phyloP scores from a whole-genome alignment of 2,329 filamentous ascomycete species.

The Xylaria sp. region DNA sequence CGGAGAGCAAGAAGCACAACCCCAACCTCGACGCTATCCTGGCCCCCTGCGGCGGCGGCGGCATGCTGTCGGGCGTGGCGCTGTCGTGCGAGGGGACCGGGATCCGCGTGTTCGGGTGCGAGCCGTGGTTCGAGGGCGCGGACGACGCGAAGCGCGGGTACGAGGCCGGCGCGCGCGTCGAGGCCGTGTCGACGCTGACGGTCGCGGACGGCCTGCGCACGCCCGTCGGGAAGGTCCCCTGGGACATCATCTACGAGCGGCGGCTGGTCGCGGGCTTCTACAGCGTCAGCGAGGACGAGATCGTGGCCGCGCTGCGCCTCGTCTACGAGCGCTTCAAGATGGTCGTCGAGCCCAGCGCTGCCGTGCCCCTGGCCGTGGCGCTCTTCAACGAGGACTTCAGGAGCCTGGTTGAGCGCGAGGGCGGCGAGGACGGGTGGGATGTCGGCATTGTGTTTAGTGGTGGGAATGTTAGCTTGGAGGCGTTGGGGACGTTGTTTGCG shows the following conservation, averaged over 20 bases:
- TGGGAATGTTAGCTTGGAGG: slow-evolving; percentile 63
- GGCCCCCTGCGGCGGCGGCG: slow-evolving; percentile 84
- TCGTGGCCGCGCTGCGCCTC: slow-evolving; percentile 74
- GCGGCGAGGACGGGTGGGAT: slow-evolving; percentile 75
- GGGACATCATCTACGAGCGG: slow-evolving; percentile 75
- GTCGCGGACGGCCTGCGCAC: slow-evolving; percentile 90
- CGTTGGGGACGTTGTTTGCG: slow-evolving; percentile 57
- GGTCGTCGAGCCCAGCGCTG: slow-evolving; percentile 86
- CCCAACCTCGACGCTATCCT: slow-evolving; percentile 72
- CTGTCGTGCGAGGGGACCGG: slow-evolving; percentile 74
- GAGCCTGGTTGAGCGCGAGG: slow-evolving; percentile 70
- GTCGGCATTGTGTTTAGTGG: slow-evolving; percentile 65
- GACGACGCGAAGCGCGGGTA: slow-evolving; percentile 82
- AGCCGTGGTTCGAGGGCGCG: slow-evolving; percentile 80
- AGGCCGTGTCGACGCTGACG: slow-evolving; percentile 74
- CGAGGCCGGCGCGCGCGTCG: slow-evolving; percentile 66
- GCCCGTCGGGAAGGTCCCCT: slow-evolving; percentile 77
- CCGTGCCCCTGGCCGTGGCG: slow-evolving; percentile 81
- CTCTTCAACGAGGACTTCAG: slow-evolving; percentile 88
- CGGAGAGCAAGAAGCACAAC: slow-evolving; percentile 11
- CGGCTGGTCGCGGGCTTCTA: slow-evolving; percentile 73
- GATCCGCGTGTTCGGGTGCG: slow-evolving; percentile 82
- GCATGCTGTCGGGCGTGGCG: slow-evolving; percentile 83
- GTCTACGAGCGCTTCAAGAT: slow-evolving; percentile 89
- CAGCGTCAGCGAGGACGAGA: slow-evolving; percentile 81